Percentiles rank a stretch among this genome's conserved stretches.
These are phyloP conservation scores for Termitomyces sp. DNA, from an alignment of 768 basidiomycete species.

Conservation along the genomic window DNA sequence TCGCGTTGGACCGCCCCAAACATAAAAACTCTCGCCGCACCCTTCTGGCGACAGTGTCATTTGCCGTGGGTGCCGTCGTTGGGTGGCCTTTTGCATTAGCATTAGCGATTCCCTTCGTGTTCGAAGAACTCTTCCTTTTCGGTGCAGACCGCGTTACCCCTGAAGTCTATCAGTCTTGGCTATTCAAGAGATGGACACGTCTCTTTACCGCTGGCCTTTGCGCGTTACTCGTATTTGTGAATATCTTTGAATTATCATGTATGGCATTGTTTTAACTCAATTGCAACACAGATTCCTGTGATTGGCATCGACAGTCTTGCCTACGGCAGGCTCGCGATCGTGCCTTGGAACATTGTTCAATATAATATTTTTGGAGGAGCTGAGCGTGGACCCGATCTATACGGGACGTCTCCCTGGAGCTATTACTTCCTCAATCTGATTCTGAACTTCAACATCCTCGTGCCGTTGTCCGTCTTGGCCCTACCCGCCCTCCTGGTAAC, in stretches of 20 bases:
- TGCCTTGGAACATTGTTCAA: conserved; percentile 88
- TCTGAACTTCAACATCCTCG: conserved; percentile 89
- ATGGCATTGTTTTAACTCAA: background rate
- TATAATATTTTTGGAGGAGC: conserved; percentile 89
- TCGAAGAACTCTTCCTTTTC: conserved; percentile 83
- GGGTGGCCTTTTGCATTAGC: conserved; percentile 98
- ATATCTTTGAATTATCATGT: conserved; percentile 16
- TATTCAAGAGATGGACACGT: conserved; percentile 53
- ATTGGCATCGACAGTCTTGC: conserved; percentile 78
- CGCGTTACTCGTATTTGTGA: conserved; percentile 61
- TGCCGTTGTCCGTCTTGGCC: conserved; percentile 76
- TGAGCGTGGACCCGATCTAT: conserved; percentile 83
- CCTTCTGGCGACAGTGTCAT: conserved; percentile 58
- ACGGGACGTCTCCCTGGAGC: conserved; percentile 84
- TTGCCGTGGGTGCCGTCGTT: conserved; percentile 80
- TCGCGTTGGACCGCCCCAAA: conserved; percentile 55
- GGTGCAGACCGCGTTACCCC: conserved; percentile 61
- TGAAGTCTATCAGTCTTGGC: conserved; percentile 45
- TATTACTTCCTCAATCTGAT: conserved; percentile 88
- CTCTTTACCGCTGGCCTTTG: conserved; percentile 47
- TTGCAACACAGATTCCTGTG: conserved; percentile 67
- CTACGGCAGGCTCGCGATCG: conserved; percentile 74
- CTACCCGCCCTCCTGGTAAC: conserved; percentile 77
- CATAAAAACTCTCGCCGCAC: conserved; percentile 49
- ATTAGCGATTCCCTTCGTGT: conserved; percentile 80